Base-by-base conservation (phyloP, 805 yeast species). In the Sugiyamaella boreocaroliniensis region DNA sequence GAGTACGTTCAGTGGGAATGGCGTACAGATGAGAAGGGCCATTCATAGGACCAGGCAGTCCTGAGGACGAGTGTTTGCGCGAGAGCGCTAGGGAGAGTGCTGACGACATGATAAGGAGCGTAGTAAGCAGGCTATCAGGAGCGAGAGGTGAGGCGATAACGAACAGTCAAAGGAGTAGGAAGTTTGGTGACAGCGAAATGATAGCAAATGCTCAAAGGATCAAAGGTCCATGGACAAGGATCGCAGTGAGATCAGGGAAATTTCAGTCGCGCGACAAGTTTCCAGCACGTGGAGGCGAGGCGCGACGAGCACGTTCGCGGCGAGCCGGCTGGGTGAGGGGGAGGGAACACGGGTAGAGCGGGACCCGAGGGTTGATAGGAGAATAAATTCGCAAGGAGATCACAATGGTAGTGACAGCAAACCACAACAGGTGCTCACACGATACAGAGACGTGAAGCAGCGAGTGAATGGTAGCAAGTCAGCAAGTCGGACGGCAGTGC, bases 401-500 rank as follows among this genome's bases (percentile, higher is more conserved):
- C 6, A 22, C 26, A 6, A 22, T 22, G 3, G n/a, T 6, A 22
- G 26, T 22, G 6, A 22, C 26, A 22, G 6, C 6, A 3, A 22
- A 22, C 6, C 26, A 22, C 26, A 6, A 22, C 26, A 22, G 26
- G 26, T 22, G 26, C 3, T 22, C 26, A 22, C 3, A 22, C 6
- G 26, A 22, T 4, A 22, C 26, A 22, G 26, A 10, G 32, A 29
- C 19, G 48, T 26, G 48, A 16, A 32, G 22, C 29, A 45, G 42
- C 42, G 12, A 11, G 19, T 29, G 48, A n/a, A 19, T 22, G 29
- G 37, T 11, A 14, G n/a, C 22, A 19, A 40, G 22, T 4, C 41
- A 26, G 11, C 45, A 48, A 15, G 26, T 22, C 22, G 14, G 49
- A 44, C 26, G 53, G 45, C 37, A 50, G 16, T n/a, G 45, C n/a